Conservation (phyloP, 495 filamentous ascomycete genomes). For the Friedmanniomyces simplex region DNA sequence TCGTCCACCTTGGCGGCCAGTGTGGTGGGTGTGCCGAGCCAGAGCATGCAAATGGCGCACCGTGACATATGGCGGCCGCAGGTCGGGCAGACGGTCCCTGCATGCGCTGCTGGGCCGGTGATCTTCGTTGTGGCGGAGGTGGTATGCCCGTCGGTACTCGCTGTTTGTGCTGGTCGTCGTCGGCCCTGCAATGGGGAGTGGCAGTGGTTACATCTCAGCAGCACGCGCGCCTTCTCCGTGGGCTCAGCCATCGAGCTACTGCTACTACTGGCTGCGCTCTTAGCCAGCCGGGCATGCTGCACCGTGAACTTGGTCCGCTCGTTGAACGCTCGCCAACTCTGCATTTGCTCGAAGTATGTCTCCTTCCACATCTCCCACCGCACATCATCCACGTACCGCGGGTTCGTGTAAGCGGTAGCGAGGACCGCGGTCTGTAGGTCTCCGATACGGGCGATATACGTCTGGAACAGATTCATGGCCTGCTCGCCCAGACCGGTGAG, state of each 20-base stretch:
- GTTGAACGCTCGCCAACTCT: conserved; percentile 57
- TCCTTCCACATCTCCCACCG: conserved; percentile 71
- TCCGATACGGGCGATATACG: conserved; percentile 74
- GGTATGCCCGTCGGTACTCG: background rate
- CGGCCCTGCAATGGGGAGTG: conserved; percentile 38
- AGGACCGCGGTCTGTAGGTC: conserved; percentile 87
- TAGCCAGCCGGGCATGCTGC: conserved; percentile 27
- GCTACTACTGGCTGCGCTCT: conserved; percentile 2
- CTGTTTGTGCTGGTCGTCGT: conserved; percentile 1
- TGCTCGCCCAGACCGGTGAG: conserved; percentile 74
- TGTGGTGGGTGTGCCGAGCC: conserved; percentile 71
- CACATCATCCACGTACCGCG: conserved; percentile 68
- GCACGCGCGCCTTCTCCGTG: conserved; percentile 58
- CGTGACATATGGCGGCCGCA: conserved; percentile 83
- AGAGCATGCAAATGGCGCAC: conserved; percentile 77
- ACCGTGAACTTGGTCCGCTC: conserved; percentile 48
- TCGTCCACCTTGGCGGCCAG: conserved; percentile 32
- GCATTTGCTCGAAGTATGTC: conserved; percentile 71
- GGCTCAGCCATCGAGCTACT: conserved; percentile 41
- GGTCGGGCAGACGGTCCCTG: conserved; percentile 61
- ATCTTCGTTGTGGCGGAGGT: background rate
- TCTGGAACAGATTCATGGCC: conserved; percentile 72
- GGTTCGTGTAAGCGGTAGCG: conserved; percentile 68
- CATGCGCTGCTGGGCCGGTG: conserved; percentile 33
- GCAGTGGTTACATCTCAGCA: conserved; percentile 76